Conservation (phyloP, 257 asterid species). For the Fraxinus cuspidata region DNA sequence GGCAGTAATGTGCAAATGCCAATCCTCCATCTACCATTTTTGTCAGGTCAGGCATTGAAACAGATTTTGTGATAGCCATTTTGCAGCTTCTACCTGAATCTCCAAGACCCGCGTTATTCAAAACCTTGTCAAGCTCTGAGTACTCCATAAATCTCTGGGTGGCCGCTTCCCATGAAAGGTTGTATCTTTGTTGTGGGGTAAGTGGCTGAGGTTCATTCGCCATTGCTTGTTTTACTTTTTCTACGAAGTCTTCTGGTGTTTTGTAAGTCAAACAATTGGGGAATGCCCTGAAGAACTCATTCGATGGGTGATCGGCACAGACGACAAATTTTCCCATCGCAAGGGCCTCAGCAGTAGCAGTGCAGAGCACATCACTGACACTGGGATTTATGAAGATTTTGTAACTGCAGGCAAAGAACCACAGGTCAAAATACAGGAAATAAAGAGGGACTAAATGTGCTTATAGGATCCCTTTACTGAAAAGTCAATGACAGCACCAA, state of each 20-base stretch:
- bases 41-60: constrained; percentile 64
- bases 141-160: constrained; percentile 86
- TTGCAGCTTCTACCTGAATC: constrained; percentile 28
- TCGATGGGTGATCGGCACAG: constrained; percentile 97
- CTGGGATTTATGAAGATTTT: constrained; percentile 95
- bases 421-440: constrained; percentile 16
- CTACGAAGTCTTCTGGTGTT: constrained; percentile 86
- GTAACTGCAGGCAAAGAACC: constrained; percentile 59
- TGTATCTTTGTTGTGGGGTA: constrained; percentile 74
- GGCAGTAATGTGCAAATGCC: constrained; percentile 85
- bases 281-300: constrained; percentile 87
- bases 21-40: constrained; percentile 81
- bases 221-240: constrained; percentile 92
- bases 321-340: constrained; percentile 98
- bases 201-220: constrained; percentile 82
- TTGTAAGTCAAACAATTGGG: constrained; percentile 92
- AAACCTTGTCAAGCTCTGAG: constrained; percentile 74
- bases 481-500: background rate
- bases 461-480: background rate
- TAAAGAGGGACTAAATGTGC: background rate
- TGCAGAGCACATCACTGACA: constrained; percentile 95
- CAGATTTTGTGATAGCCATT: constrained; percentile 49
- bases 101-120: constrained; percentile 34
- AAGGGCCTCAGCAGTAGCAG: constrained; percentile 99
- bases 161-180: constrained; percentile 99